Percentiles rank a stretch among this genome's conserved stretches.
Evolutionary conservation across 495 filamentous ascomycete species (phyloP).

Genomic region (Friedmanniomyces endolithicus): DNA sequence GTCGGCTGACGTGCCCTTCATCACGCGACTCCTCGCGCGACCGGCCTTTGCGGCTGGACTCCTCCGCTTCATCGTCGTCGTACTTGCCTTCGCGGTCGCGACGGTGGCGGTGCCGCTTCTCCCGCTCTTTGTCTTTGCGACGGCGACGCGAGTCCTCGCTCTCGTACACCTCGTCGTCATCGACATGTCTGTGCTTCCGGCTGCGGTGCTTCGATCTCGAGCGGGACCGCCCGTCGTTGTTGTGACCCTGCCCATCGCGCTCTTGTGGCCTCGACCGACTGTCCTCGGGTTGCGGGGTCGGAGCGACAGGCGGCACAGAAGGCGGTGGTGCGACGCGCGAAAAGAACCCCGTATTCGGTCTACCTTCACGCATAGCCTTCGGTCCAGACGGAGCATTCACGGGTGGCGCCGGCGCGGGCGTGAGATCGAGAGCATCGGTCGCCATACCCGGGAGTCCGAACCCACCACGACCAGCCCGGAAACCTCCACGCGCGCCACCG

Average conservation of each 20-base stretch:
- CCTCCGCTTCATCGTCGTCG: constrained; percentile 8
- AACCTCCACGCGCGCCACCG: constrained; percentile 30
- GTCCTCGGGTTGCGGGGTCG: not conserved
- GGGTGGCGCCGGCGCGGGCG: constrained; percentile 14
- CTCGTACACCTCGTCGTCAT: constrained; percentile 4
- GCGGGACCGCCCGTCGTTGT: not conserved
- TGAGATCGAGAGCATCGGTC: constrained; percentile 7
- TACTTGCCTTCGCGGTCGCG: constrained; percentile 11
- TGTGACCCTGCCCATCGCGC: constrained; percentile 1
- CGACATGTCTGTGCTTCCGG: constrained; percentile 4
- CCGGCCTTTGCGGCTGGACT: constrained; percentile 37
- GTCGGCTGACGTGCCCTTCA: constrained; percentile 26
- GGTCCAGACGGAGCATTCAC: constrained; percentile 69
- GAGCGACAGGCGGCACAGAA: not conserved
- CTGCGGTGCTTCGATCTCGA: constrained; percentile 9
- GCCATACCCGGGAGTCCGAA: constrained; percentile 8
- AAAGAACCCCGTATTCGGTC: constrained; percentile 45
- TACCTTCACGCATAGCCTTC: constrained; percentile 81
- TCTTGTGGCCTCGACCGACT: not conserved
- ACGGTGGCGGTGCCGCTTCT: constrained; percentile 2
- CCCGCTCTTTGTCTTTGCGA: constrained; percentile 14
- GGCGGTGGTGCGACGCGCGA: constrained; percentile 18
- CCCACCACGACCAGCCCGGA: constrained; percentile 5
- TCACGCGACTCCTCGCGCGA: constrained; percentile 36
- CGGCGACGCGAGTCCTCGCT: constrained; percentile 1